Evolutionary conservation across 2,329 filamentous ascomycete genomes (phyloP).

Genomic region (Coniochaeta sp.): DNA sequence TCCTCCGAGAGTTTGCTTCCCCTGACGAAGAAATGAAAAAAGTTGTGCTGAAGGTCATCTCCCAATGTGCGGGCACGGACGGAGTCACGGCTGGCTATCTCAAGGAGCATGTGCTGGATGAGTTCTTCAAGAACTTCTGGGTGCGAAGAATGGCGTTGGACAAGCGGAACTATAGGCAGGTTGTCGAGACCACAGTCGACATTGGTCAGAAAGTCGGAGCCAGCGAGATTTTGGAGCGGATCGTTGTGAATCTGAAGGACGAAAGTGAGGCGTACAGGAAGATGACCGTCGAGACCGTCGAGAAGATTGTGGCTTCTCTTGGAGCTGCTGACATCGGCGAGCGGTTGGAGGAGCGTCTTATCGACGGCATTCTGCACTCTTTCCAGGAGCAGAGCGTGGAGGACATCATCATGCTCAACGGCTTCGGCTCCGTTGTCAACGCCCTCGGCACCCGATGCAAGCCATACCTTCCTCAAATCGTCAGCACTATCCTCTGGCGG

Average conservation of each 20-base stretch:
- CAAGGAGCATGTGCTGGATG: conserved; percentile 88
- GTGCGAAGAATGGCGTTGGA: conserved; percentile 94
- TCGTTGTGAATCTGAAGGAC: conserved; percentile 94
- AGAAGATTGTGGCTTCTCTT: conserved; percentile 89
- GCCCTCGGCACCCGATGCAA: conserved; percentile 90
- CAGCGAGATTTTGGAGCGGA: conserved; percentile 85
- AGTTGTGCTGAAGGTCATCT: conserved; percentile 94
- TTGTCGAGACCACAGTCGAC: conserved; percentile 96
- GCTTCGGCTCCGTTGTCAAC: conserved; percentile 96
- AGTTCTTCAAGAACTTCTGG: conserved; percentile 99
- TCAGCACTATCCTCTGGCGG: conserved; percentile 91
- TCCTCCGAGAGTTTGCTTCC: conserved; percentile 90
- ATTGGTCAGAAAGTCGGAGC: conserved; percentile 97
- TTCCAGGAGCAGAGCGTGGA: conserved; percentile 99
- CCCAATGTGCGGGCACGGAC: conserved; percentile 88
- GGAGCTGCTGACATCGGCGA: conserved; percentile 92
- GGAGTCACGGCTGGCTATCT: conserved; percentile 92
- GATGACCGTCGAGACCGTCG: conserved; percentile 97
- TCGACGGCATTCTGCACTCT: conserved; percentile 89
- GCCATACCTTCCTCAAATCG: conserved; percentile 92
- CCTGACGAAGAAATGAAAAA: conserved; percentile 99
- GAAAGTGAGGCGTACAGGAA: conserved; percentile 97
- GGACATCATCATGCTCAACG: conserved; percentile 92
- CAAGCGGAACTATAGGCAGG: conserved; percentile 94
- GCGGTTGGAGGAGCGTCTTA: conserved; percentile 83